Evolutionary conservation across 2,329 filamentous ascomycete genomes (phyloP).

Genomic region (Neofusicoccum sp.): DNA sequence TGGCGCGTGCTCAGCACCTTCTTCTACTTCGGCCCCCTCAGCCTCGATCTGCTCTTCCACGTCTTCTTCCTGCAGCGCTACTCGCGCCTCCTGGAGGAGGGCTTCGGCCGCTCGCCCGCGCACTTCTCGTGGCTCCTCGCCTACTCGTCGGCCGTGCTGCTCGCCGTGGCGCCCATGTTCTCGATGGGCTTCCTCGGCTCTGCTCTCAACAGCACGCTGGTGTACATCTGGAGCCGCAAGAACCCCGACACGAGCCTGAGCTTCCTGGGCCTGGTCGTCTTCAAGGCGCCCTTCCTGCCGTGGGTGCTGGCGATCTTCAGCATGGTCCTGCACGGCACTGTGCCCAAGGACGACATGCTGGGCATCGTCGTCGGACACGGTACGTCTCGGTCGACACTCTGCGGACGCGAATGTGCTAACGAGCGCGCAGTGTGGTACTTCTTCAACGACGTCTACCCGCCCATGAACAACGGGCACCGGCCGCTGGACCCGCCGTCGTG

Average conservation of each 20-base stretch:
- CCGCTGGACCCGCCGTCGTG: conserved; percentile 86
- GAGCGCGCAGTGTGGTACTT: conserved; percentile 77
- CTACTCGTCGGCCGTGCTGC: conserved; percentile 76
- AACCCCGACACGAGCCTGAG: conserved; percentile 90
- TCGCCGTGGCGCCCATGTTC: conserved; percentile 79
- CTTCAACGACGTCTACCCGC: conserved; percentile 94
- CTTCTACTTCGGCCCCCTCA: conserved; percentile 93
- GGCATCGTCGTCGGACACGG: conserved; percentile 88
- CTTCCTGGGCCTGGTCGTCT: conserved; percentile 81
- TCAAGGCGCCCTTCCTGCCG: conserved; percentile 89
- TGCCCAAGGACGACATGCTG: conserved; percentile 95
- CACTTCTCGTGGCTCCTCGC: conserved; percentile 93
- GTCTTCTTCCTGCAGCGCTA: conserved; percentile 98
- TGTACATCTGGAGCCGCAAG: conserved; percentile 96
- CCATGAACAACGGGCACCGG: conserved; percentile 77
- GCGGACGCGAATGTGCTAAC: conserved; percentile 1
- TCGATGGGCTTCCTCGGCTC: conserved; percentile 94
- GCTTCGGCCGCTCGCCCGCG: conserved; percentile 84
- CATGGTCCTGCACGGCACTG: conserved; percentile 79
- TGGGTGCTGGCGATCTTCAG: conserved; percentile 96
- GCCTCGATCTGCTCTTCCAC: conserved; percentile 91
- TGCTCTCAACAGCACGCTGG: conserved; percentile 84
- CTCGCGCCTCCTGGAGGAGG: conserved; percentile 90
- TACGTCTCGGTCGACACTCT: conserved; percentile 34
- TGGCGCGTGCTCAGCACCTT: conserved; percentile 97